Evolutionary conservation across 2,329 filamentous ascomycete species (phyloP), one percentile per base, ranked within the genome.

Genomic region (Trichoderma sp.): DNA sequence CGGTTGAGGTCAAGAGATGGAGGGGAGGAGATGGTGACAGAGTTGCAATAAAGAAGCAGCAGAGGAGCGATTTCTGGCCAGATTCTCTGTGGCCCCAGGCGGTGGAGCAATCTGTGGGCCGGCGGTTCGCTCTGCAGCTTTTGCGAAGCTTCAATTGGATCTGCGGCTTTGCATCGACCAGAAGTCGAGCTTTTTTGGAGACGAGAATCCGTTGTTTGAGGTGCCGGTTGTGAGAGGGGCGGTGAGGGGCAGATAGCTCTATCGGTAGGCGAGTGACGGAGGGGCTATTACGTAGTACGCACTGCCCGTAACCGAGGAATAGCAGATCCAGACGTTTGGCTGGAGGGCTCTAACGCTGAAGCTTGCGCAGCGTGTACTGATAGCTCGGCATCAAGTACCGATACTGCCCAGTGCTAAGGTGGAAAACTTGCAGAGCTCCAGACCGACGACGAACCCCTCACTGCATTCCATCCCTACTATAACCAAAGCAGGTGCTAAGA

Each of bases 61-160:
- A 26, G 28, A 58, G 57, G 36, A 68, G 55, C n/a, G 36, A 62
- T 15, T 69, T 69, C 67, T 69, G 67, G 65, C 30, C 65, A 68
- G 65, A 68, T 62, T 50, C 61, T 63, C 68, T 47, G 58, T 70
- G 32, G 58, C 68, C 59, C 23, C 43, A 20, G 58, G 47, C 47
- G 68, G 68, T 70, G 68, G 68, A 70, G 68, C 43, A 64, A 50
- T n/a, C 43, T 23, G 67, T 69, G 67, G 67, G 66, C 55, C 36
- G 13, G 55, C 39, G 65, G 7, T 17, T 57, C 55, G 17, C 15
- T 20, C 28, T 30, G 55, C 53, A 57, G 55, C 28, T 17, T 26
- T 53, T 32, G 57, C 39, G 13, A 13, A 50, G 58, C 43, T 69
- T 62, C 36, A 34, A 39, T 53, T 47, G 66, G 55, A 50, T 69